Base-by-base conservation (phyloP, 305 asterid species). In the Coffea humblotiana region DNA sequence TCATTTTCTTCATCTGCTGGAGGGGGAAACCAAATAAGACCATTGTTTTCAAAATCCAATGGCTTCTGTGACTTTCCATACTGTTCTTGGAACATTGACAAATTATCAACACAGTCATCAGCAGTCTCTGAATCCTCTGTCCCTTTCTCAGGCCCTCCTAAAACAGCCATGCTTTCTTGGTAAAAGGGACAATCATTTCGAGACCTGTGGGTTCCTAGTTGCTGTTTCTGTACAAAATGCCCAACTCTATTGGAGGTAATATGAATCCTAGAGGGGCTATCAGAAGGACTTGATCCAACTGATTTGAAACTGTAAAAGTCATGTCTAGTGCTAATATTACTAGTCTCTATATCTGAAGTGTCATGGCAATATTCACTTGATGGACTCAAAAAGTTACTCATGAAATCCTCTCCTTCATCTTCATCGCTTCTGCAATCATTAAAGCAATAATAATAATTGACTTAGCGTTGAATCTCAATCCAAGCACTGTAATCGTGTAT, bases 1-100 rank as follows among this genome's bases (percentile, higher is more conserved):
- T 84, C 90, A 71, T 80, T 79, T 80, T 82, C 86, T 63, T 87
- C 91, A 69, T 91, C 95, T 10, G 97, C 91, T 3, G 90, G 91
- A 67, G 98, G 99, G 85, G 99, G 99, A 65, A 88, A 84, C 99
- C 99, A 96, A 78, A 94, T 86, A 78, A 80, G 91, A 79, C 87
- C 91, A 71, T 90, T 90, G 85, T 86, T 85, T 88, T 94, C 98
- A 86, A 91, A 92, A 86, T 90, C 92, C 85, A 90, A 84, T 45
- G 90, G 87, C 56, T 86, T 87, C 79, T 70, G 83, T 76, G 82
- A 82, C 61, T 86, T 86, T 74, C 87, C 91, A 78, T 81, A 80
- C 74, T 79, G 88, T 56, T 86, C 86, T 78, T 37, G 88, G 82
- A 81, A 87, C 64, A 77, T 79, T 8, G 81, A 81, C 79, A 85